Base-by-base conservation (phyloP, 257 asterid genomes). In the Lycium ferocissimum region DNA sequence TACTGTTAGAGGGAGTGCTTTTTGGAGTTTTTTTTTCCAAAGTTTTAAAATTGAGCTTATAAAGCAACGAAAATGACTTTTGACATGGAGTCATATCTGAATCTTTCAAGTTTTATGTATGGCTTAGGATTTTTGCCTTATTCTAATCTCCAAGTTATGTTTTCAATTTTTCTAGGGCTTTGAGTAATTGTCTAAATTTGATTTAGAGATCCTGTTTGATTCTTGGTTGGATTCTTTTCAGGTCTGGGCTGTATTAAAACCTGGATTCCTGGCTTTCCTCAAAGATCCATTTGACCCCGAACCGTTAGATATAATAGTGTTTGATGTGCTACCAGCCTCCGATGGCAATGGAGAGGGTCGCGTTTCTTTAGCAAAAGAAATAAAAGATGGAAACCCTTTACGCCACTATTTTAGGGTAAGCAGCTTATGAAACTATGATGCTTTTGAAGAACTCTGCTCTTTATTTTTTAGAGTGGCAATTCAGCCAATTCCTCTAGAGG, bases 241-340 rank as follows among this genome's bases (percentile, higher is more conserved):
- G 99, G 99, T 96, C 78, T 96, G 99, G 99, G 98, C 98, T 17
- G 98, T 96, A 56, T 87, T 96, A 51, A 96, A 96, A 87, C 98
- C 99, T 86, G 98, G 99, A 87, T 96, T 96, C 89, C 85, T 96
- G 94, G 99, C 98, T 87, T 92, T 96, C 81, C 97, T 96, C 72
- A 96, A 91, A 88, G 95, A 93, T 88, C 99, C 98, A 20, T 94
- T 90, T 86, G 98, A 96, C 84, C 86, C 93, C 71, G 92, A 86
- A 88, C 99, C 97, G 76, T 81, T 96, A 73, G 99, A 96, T 87
- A 94, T 96, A 86, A 88, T 96, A 86, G 97, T 96, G 65, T 96
- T 96, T 90, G 98, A 96, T 93, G 97, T 96, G 69, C 90, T 96
- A 80, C 98, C 99, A 72, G 91, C 99, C 85, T 95, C 97, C 45